These are phyloP conservation scores for Thelonectria olida DNA, from an alignment of 2,329 filamentous ascomycete genomes.

Conservation along the genomic window DNA sequence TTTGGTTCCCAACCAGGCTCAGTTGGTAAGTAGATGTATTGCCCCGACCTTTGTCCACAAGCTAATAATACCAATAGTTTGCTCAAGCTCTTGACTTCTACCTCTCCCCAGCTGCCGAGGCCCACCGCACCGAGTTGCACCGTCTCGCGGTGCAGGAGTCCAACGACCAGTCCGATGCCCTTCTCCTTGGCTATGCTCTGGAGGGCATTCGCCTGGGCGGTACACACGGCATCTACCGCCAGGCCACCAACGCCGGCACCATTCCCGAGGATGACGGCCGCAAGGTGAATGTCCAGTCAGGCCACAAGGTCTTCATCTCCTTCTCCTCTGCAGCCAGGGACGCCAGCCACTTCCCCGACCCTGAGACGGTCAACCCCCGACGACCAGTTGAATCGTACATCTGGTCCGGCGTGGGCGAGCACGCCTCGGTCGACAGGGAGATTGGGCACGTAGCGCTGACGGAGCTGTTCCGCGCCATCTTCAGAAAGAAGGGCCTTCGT, in stretches of 20 bases:
- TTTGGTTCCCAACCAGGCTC: constrained; percentile 75
- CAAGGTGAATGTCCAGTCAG: constrained; percentile 60
- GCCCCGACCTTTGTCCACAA: not conserved
- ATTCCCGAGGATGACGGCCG: constrained; percentile 62
- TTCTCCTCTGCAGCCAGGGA: constrained; percentile 68
- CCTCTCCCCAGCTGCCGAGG: constrained; percentile 63
- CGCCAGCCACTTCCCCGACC: constrained; percentile 66
- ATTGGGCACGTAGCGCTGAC: constrained; percentile 69
- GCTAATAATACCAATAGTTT: constrained; percentile 59
- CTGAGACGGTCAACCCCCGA: constrained; percentile 67
- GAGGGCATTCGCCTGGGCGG: constrained; percentile 77
- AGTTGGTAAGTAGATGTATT: constrained; percentile 59
- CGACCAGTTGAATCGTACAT: constrained; percentile 73
- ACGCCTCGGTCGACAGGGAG: constrained; percentile 69
- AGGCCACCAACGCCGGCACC: constrained; percentile 56
- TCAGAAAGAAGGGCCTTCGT: constrained; percentile 67
- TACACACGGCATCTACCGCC: constrained; percentile 68
- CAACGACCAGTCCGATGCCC: constrained; percentile 66
- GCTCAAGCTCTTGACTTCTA: constrained; percentile 79
- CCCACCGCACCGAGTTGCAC: constrained; percentile 69
- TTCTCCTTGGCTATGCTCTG: constrained; percentile 74
- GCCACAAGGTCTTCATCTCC: constrained; percentile 70
- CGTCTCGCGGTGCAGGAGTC: constrained; percentile 64
- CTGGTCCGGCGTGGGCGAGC: constrained; percentile 69
- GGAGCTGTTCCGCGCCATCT: constrained; percentile 74